Percentiles rank a stretch among this genome's conserved stretches.
These are phyloP conservation scores for Drosera spatulata DNA, from an alignment of 179 eudicot genomes.

Conservation along the genomic window DNA sequence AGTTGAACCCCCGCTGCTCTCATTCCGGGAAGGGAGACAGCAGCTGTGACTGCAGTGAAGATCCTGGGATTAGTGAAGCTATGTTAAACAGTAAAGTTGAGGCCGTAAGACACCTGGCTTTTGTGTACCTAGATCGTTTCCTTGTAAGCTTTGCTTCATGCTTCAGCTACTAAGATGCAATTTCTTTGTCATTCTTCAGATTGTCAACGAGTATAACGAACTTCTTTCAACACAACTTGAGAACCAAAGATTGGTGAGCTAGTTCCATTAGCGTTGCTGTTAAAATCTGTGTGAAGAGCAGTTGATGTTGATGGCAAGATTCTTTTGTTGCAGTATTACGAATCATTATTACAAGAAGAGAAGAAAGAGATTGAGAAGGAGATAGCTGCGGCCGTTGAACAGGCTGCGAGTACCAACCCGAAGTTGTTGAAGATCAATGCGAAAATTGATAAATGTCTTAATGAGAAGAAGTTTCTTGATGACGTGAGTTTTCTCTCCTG, in stretches of 20 bases:
- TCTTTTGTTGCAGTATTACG: constrained; percentile 47
- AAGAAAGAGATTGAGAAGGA: constrained; percentile 70
- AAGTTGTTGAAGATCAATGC: constrained; percentile 68
- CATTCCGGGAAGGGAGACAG: constrained; percentile 41
- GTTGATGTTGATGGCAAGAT: neutral
- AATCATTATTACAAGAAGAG: constrained; percentile 58
- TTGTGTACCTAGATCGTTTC: constrained; percentile 1
- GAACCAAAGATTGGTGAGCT: constrained; percentile 65
- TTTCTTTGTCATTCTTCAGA: constrained; percentile 33
- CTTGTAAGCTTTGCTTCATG: neutral
- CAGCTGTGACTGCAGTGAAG: constrained; percentile 49
- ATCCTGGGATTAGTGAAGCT: constrained; percentile 55
- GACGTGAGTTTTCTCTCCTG: constrained; percentile 35
- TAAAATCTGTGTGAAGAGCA: neutral
- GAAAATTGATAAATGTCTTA: constrained; percentile 50
- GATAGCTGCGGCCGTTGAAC: constrained; percentile 43
- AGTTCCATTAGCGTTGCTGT: neutral
- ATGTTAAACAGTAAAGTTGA: constrained; percentile 68
- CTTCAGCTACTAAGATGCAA: neutral
- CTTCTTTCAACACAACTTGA: constrained; percentile 89
- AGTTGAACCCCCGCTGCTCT: constrained; percentile 58
- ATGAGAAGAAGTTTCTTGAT: constrained; percentile 76
- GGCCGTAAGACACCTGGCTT: constrained; percentile 24
- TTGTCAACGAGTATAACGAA: constrained; percentile 78
- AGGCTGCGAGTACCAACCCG: constrained; percentile 25